These are phyloP conservation scores for Pyricularia sp. DNA, from an alignment of 2,329 filamentous ascomycete genomes.

Conservation along the genomic window DNA sequence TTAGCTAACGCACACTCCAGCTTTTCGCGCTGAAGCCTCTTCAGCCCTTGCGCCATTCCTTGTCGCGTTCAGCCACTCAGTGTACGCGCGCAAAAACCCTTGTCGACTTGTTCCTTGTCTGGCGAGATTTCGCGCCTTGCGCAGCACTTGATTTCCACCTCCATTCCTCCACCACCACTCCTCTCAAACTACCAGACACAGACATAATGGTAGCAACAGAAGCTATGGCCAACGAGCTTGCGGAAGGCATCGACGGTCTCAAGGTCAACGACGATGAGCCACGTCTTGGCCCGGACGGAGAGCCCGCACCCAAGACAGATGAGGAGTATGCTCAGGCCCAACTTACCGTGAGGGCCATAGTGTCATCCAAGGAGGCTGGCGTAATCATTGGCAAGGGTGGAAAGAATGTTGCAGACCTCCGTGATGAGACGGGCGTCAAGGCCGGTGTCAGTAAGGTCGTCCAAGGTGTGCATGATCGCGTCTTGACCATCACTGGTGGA, in stretches of 20 bases:
- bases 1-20: not conserved
- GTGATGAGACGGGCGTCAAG: slow-evolving; percentile 96
- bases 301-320: slow-evolving; percentile 79
- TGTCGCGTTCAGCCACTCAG: not conserved
- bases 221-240: slow-evolving; percentile 51
- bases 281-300: slow-evolving; percentile 62
- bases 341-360: slow-evolving; percentile 91
- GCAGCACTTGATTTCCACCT: not conserved
- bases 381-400: slow-evolving; percentile 98
- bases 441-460: slow-evolving; percentile 98
- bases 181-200: not conserved
- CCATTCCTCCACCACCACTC: not conserved
- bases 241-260: slow-evolving; percentile 54
- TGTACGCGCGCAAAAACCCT: not conserved
- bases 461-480: slow-evolving; percentile 91
- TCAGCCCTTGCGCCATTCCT: not conserved
- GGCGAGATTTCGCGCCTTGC: not conserved
- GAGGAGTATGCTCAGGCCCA: slow-evolving; percentile 92
- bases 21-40: not conserved
- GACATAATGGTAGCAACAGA: slow-evolving; percentile 47
- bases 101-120: not conserved
- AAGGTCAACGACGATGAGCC: slow-evolving; percentile 53
- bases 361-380: slow-evolving; percentile 96
- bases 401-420: slow-evolving; percentile 94
- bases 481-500: slow-evolving; percentile 87